Base-by-base conservation (phyloP, 2,329 filamentous ascomycete species). In the Penicillium sp. region DNA sequence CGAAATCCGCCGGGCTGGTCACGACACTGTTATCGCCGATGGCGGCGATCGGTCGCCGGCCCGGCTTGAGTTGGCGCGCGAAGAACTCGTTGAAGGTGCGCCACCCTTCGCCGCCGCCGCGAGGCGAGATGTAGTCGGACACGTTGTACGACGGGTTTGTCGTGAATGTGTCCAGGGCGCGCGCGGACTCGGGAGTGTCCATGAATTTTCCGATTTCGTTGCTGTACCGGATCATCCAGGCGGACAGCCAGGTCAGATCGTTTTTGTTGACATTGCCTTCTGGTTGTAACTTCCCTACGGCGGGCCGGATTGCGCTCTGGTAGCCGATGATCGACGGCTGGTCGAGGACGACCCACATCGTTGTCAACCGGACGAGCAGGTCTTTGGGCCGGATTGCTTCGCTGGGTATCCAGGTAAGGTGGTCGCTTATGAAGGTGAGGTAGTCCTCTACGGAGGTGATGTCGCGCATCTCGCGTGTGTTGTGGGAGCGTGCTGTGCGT, bases 81-180 rank as follows among this genome's bases (percentile, higher is more conserved):
- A 65, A 65, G 44, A 58, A 66, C 15, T 63, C 52, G 17, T 67
- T 67, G 56, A 67, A 65, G 0, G 62, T 61, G 8, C 47, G 26
- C 62, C 64, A 67, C 5, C 23, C 26, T 21, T 21, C 2, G 21
- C 21, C 21, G 3, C 58, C 62, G 1, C 48, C 21, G 9, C 58
- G 44, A 2, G 64, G 62, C 9, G 56, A 44, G 6, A 38, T 13
- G 21, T 48, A 52, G 1, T 51, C 55, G 4, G 64, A 19, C 1
- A 48, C 19, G 11, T 60, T 55, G 13, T 63, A 66, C 9, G 31
- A n/a, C 1, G 55, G 21, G 13, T 38, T 66, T 3, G 31, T 21
- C 15, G 56, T 57, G 60, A 66, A 66, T 2, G 57, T 55, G 17
- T 56, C 54, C 4, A 67, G 17, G 1, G 48, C 44, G 11, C 21